phyloP scores from a whole-genome alignment of 2,329 filamentous ascomycete genomes.

The Paradendryphiella salina region DNA sequence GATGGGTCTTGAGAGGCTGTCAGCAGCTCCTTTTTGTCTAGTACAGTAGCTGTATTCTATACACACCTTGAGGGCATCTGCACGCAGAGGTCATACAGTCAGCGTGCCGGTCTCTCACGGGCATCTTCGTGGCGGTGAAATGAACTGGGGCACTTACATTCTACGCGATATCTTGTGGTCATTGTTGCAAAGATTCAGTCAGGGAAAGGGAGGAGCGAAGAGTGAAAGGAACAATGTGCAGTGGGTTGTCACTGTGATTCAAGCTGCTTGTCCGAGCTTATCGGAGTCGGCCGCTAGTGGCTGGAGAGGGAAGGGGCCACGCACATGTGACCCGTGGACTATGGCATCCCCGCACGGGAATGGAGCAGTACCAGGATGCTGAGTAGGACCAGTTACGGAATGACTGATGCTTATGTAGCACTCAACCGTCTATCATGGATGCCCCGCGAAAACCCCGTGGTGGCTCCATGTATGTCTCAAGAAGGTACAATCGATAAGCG shows the following conservation, averaged over 20 bases:
- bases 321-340: slow-evolving; percentile 26
- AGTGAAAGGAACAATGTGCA: slow-evolving; percentile 11
- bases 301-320: slow-evolving; percentile 19
- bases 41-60: not conserved
- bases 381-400: not conserved
- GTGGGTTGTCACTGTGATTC: slow-evolving; percentile 25
- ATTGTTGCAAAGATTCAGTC: slow-evolving; percentile 27
- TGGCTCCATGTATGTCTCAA: not conserved
- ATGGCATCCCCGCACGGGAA: slow-evolving; percentile 6
- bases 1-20: slow-evolving; percentile 70
- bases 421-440: not conserved
- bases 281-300: slow-evolving; percentile 35
- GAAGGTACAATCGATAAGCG: slow-evolving; percentile 20
- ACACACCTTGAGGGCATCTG: slow-evolving; percentile 67
- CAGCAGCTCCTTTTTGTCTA: slow-evolving; percentile 7
- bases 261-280: slow-evolving; percentile 26
- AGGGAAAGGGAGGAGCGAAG: slow-evolving; percentile 1
- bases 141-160: slow-evolving; percentile 21
- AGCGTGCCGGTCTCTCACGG: slow-evolving; percentile 11
- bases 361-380: slow-evolving; percentile 4
- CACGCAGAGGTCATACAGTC: slow-evolving; percentile 9
- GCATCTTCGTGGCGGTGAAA: not conserved
- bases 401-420: not conserved
- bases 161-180: slow-evolving; percentile 50
- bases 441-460: slow-evolving; percentile 3